Conservation (phyloP, 345 rosid species). For the Salix viminalis region DNA sequence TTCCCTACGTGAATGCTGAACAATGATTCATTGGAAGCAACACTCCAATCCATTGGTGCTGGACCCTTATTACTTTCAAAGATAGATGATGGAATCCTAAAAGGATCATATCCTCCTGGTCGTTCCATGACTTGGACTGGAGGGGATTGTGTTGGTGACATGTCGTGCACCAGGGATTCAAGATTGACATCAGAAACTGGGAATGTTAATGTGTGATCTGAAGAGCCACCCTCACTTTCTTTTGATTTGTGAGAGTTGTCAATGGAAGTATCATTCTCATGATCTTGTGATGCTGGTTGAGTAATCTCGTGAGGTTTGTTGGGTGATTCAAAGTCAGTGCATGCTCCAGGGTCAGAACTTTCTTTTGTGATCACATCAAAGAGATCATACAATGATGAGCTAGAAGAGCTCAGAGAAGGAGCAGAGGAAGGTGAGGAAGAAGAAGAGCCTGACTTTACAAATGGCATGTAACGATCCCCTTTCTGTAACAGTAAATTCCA, state of each 20-base stretch:
- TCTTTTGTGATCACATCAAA: constrained; percentile 13
- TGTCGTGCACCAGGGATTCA: constrained; percentile 20
- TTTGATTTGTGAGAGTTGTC: constrained; percentile 20
- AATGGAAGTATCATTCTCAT: not conserved
- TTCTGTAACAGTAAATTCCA: constrained; percentile 2
- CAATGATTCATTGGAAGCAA: constrained; percentile 58
- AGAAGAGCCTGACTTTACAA: constrained; percentile 16
- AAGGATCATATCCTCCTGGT: constrained; percentile 37
- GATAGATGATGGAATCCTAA: constrained; percentile 51
- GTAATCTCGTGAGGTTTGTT: not conserved
- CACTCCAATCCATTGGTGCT: constrained; percentile 56
- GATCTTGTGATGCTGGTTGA: constrained; percentile 2
- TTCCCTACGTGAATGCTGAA: constrained; percentile 66
- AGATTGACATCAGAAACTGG: constrained; percentile 40
- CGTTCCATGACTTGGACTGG: constrained; percentile 72
- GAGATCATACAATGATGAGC: constrained; percentile 36
- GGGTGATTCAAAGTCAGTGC: not conserved
- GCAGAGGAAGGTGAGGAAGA: constrained; percentile 31
- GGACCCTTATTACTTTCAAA: constrained; percentile 43
- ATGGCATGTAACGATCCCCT: not conserved
- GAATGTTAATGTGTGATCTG: constrained; percentile 19
- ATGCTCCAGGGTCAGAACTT: not conserved
- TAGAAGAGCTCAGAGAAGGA: constrained; percentile 26
- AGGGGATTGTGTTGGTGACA: constrained; percentile 52
- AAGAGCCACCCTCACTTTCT: constrained; percentile 13